Evolutionary conservation across 345 rosid genomes (phyloP).

Genomic region (Rhodamnia argentea): DNA sequence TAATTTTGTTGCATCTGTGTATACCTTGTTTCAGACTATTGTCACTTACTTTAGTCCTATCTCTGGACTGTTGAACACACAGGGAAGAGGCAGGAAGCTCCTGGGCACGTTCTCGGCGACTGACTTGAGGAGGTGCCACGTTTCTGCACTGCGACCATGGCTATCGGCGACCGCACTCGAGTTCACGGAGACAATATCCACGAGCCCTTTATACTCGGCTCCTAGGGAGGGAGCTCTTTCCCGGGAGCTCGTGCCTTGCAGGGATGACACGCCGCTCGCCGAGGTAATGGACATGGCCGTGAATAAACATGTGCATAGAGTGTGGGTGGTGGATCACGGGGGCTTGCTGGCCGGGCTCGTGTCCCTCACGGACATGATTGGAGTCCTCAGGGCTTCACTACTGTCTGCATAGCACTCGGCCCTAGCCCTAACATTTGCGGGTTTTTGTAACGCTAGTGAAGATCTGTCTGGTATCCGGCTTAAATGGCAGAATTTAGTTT

Average conservation of each 20-base stretch:
- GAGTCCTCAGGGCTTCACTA: constrained; percentile 33
- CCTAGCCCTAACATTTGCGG: background rate
- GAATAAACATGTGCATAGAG: constrained; percentile 55
- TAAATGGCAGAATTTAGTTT: background rate
- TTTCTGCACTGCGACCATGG: constrained; percentile 47
- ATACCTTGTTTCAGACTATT: background rate
- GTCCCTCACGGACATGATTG: constrained; percentile 59
- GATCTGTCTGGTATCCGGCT: background rate
- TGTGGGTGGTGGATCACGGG: constrained; percentile 60
- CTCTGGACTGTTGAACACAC: background rate
- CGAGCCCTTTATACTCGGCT: constrained; percentile 12
- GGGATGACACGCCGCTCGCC: constrained; percentile 20
- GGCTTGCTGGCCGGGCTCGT: constrained; percentile 39
- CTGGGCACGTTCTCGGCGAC: constrained; percentile 78
- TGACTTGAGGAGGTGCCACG: constrained; percentile 65
- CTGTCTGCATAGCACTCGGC: background rate
- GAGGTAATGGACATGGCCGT: constrained; percentile 56
- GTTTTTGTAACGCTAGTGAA: background rate
- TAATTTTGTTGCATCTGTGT: too few species aligned
- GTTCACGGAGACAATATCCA: constrained; percentile 35
- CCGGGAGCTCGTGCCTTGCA: constrained; percentile 39
- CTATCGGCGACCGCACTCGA: constrained; percentile 41
- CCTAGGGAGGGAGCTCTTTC: background rate
- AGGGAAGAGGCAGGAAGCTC: constrained; percentile 63
- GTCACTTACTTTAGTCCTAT: background rate